Evolutionary conservation across 2,329 filamentous ascomycete species (phyloP).

Genomic region (Coniochaeta sp.): DNA sequence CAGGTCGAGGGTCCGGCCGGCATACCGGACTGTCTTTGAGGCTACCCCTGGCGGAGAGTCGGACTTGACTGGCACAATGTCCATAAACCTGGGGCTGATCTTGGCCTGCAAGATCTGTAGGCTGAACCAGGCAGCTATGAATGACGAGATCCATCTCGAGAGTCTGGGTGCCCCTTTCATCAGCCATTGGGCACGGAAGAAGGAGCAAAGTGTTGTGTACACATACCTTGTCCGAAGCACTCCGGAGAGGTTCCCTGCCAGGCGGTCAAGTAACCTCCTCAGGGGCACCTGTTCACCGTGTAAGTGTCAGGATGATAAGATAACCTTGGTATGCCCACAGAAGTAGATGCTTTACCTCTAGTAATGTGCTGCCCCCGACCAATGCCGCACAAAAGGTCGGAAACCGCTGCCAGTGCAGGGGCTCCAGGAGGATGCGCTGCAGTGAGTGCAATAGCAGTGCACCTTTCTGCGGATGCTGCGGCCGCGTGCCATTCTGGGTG

Average conservation of each 20-base stretch:
- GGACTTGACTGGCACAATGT: slow-evolving; percentile 24
- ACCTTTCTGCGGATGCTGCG: slow-evolving; percentile 9
- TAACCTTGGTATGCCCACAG: background rate
- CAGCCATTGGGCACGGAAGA: background rate
- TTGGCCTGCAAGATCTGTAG: slow-evolving; percentile 51
- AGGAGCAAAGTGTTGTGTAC: background rate
- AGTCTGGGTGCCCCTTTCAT: slow-evolving; percentile 31
- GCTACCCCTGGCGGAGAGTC: slow-evolving; percentile 17
- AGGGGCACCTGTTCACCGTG: slow-evolving; percentile 20
- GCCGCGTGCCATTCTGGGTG: slow-evolving; percentile 9
- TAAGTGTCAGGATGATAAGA: background rate
- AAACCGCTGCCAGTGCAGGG: slow-evolving; percentile 48
- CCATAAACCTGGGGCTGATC: slow-evolving; percentile 33
- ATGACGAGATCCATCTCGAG: slow-evolving; percentile 48
- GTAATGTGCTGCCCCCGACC: slow-evolving; percentile 51
- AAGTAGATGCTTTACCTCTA: slow-evolving; percentile 39
- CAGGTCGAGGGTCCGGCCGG: slow-evolving; percentile 72
- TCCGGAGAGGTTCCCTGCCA: slow-evolving; percentile 16
- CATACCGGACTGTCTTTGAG: slow-evolving; percentile 27
- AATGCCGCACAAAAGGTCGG: slow-evolving; percentile 55
- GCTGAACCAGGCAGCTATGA: slow-evolving; percentile 50
- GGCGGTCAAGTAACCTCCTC: slow-evolving; percentile 16
- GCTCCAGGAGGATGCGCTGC: slow-evolving; percentile 37
- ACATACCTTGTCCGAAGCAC: slow-evolving; percentile 24
- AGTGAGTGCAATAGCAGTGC: slow-evolving; percentile 17